A percentile compares a stretch with the other conserved stretches of the same genome.
phyloP scores from a whole-genome alignment of 2,329 filamentous ascomycete genomes.

The Beauveria pseudobassiana region DNA sequence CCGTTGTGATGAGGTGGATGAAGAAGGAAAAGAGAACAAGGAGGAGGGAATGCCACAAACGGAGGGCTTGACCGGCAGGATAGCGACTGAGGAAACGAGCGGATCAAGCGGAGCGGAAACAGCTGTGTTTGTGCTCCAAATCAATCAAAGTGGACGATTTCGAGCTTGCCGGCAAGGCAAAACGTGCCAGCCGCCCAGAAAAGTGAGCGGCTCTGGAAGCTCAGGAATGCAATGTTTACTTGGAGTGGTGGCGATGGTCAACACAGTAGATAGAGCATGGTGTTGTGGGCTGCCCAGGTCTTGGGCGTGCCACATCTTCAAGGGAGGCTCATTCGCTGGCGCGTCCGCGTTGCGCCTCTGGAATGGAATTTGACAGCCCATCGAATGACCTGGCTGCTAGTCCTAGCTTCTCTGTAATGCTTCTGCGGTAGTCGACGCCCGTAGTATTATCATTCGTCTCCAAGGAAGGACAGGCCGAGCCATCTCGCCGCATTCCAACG shows the following conservation, averaged over 20 bases:
- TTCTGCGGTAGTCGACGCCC: background rate
- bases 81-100: constrained; percentile 2
- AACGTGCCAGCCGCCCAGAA: constrained; percentile 10
- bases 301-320: background rate
- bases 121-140: background rate
- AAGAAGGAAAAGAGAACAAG: constrained; percentile 3
- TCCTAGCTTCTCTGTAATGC: background rate
- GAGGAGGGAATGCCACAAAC: constrained; percentile 11
- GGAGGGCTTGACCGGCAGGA: background rate
- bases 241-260: constrained; percentile 9
- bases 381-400: background rate
- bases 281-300: constrained; percentile 1
- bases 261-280: constrained; percentile 11
- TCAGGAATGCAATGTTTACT: constrained; percentile 16
- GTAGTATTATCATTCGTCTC: constrained; percentile 1
- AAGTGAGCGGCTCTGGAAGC: constrained; percentile 10
- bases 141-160: background rate
- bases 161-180: constrained; percentile 4
- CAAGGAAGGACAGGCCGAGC: constrained; percentile 4
- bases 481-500: constrained; percentile 24
- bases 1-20: constrained; percentile 3
- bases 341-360: background rate
- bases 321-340: constrained; percentile 8
- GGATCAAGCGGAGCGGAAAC: background rate
- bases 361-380: constrained; percentile 9